These are phyloP conservation scores for Apiospora malaysiana DNA, from an alignment of 2,329 filamentous ascomycete species.

Conservation along the genomic window DNA sequence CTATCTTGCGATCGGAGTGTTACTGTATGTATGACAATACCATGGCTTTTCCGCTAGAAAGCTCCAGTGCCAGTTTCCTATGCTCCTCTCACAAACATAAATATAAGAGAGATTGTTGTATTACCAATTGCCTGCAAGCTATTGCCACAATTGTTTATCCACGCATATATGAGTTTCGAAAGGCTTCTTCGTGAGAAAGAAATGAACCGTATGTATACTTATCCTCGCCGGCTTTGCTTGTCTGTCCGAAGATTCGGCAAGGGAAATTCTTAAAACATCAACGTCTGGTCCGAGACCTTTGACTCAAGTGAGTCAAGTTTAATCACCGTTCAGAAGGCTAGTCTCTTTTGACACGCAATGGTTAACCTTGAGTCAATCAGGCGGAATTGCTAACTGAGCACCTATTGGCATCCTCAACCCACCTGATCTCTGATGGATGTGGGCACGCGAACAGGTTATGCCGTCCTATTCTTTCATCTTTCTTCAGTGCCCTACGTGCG, in stretches of 20 bases:
- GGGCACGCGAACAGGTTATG: not conserved
- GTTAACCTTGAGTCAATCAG: not conserved
- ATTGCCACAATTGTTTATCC: not conserved
- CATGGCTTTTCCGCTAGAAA: not conserved
- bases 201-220: not conserved
- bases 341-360: not conserved
- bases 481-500: not conserved
- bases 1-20: not conserved
- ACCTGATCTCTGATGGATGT: not conserved
- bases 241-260: not conserved
- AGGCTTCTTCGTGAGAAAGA: not conserved
- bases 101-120: not conserved
- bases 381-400: not conserved
- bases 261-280: slow-evolving; percentile 4
- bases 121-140: not conserved
- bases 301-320: not conserved
- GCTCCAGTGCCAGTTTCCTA: not conserved
- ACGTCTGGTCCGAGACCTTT: not conserved
- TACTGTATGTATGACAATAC: not conserved
- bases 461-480: not conserved
- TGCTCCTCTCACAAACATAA: not conserved
- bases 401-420: not conserved
- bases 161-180: not conserved
- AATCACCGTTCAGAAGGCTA: not conserved
- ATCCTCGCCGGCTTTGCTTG: not conserved